A percentile compares a stretch with the other conserved stretches of the same genome.
phyloP scores from a whole-genome alignment of 2,329 filamentous ascomycete species.

The Aspergillus eucalypticola region DNA sequence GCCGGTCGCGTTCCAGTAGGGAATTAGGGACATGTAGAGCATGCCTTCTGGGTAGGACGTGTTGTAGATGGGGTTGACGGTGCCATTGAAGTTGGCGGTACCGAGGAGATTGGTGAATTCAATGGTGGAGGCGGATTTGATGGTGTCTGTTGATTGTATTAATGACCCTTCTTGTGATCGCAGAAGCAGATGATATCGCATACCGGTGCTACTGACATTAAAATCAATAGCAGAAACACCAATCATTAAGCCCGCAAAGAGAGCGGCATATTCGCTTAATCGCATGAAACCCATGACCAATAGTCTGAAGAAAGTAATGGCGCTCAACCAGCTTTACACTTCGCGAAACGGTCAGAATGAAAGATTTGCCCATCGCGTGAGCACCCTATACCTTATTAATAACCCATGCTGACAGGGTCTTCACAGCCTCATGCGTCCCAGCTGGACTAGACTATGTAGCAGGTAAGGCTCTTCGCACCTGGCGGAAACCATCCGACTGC shows the following conservation, averaged over 20 bases:
- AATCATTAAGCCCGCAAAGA: background rate
- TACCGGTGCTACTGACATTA: background rate
- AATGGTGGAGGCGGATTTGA: background rate
- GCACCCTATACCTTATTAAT: no score
- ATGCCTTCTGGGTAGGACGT: background rate
- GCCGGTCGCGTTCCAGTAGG: background rate
- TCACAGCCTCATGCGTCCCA: background rate
- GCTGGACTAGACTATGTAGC: background rate
- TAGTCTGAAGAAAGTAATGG: no score
- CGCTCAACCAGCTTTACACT: no score
- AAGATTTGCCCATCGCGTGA: no score
- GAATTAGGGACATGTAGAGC: background rate
- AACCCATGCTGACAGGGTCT: background rate
- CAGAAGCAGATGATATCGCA: background rate
- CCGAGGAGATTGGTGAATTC: background rate
- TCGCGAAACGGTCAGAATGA: no score
- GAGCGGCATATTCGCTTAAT: background rate
- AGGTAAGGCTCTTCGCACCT: background rate
- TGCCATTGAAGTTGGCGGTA: background rate
- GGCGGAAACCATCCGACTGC: background rate
- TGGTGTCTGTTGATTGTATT: background rate
- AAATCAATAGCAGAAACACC: background rate
- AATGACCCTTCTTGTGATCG: background rate
- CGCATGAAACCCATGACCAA: background rate
- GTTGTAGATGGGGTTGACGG: background rate